Evolutionary conservation across 73 alveolate species (phyloP).

Genomic region (Blepharisma stoltei): DNA sequence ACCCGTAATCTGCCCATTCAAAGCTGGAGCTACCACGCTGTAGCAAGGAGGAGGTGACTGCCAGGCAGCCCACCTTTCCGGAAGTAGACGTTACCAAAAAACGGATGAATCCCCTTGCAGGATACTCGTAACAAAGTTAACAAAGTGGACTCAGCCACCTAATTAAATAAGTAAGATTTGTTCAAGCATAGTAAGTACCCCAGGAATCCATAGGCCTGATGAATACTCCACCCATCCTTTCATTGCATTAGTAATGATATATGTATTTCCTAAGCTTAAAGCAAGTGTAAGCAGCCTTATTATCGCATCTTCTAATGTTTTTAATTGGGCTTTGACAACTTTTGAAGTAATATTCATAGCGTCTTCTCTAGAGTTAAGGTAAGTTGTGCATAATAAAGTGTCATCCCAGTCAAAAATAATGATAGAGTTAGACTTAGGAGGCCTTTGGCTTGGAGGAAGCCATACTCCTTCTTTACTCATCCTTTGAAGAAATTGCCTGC

Average conservation of each 20-base stretch:
- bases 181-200: conserved; percentile 44
- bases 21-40: too few species aligned
- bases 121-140: conserved; percentile 19
- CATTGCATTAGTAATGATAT: conserved; percentile 98
- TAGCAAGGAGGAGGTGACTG: too few species aligned
- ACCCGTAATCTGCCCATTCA: too few species aligned
- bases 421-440: conserved; percentile 58
- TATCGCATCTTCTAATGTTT: conserved; percentile 41
- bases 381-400: conserved; percentile 95
- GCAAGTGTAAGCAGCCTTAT: conserved; percentile 29
- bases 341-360: conserved; percentile 45
- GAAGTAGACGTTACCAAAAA: too few species aligned
- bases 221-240: conserved; percentile 99
- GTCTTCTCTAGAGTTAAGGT: conserved; percentile 71
- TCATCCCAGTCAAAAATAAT: conserved; percentile 99
- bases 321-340: conserved; percentile 32
- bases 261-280: conserved; percentile 62
- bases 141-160: neutral
- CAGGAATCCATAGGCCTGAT: conserved; percentile 80
- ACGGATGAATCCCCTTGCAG: conserved; percentile 21
- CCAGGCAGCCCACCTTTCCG: too few species aligned
- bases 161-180: conserved; percentile 59
- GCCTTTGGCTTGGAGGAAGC: conserved; percentile 67
- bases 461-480: conserved; percentile 56
- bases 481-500: conserved; percentile 53